phyloP scores from a whole-genome alignment of 176 grass and related monocot genomes.

The Ensete glaucum region DNA sequence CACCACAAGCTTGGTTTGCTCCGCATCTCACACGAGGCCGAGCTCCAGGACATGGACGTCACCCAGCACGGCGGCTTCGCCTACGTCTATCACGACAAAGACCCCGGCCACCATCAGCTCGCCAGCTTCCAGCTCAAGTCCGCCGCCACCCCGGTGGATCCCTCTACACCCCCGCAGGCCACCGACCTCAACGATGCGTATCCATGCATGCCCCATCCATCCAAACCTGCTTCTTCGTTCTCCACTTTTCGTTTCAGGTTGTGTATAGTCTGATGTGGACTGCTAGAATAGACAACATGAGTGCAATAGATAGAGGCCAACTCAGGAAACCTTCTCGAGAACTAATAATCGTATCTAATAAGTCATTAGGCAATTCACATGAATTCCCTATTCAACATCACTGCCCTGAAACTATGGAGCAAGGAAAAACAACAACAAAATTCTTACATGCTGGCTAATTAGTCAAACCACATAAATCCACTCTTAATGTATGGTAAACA shows the following conservation, averaged over 20 bases:
- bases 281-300: too few species aligned
- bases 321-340: too few species aligned
- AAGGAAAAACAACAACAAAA: not conserved
- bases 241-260: too few species aligned
- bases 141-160: not conserved
- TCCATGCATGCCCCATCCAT: not conserved
- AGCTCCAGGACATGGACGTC: constrained; percentile 5
- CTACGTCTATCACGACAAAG: constrained; percentile 9
- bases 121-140: constrained; percentile 4
- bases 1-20: constrained; percentile 5
- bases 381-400: too few species aligned
- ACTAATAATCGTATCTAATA: too few species aligned
- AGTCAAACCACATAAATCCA: constrained; percentile 40
- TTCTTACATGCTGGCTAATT: not conserved
- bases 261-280: too few species aligned
- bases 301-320: too few species aligned
- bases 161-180: not conserved
- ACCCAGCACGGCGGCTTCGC: constrained; percentile 14
- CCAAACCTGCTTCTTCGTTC: too few species aligned
- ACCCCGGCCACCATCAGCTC: not conserved
- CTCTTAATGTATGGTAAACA: constrained; percentile 65
- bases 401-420: too few species aligned
- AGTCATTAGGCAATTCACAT: too few species aligned
- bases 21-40: not conserved
- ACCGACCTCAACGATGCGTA: not conserved